These are phyloP conservation scores for Cadophora sp. DNA, from an alignment of 2,329 filamentous ascomycete species.

Conservation along the genomic window DNA sequence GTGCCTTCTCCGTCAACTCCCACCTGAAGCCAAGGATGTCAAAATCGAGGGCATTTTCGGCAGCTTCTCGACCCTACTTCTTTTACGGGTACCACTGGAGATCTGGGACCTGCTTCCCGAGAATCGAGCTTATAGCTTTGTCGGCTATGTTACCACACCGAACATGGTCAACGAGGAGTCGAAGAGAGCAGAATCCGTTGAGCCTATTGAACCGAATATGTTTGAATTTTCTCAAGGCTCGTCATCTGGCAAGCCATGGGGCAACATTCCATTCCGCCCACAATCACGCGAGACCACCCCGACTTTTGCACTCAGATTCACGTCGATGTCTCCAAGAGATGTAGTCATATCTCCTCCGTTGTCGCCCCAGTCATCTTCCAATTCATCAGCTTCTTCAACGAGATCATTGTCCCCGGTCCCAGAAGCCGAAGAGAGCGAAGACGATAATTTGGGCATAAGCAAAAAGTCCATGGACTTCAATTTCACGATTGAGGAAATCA, in stretches of 20 bases:
- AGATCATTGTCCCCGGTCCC: not conserved
- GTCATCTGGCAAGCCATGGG: not conserved
- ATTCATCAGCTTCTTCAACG: not conserved
- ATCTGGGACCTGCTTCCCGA: constrained; percentile 22
- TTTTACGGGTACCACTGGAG: constrained; percentile 17
- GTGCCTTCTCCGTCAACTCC: constrained; percentile 15
- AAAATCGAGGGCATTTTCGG: constrained; percentile 19
- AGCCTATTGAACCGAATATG: not conserved
- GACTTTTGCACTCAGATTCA: not conserved
- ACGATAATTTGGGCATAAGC: no score
- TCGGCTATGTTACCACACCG: constrained; percentile 4
- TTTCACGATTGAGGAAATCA: not conserved
- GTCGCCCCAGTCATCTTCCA: not conserved
- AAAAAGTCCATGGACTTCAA: not conserved
- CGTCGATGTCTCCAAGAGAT: not conserved
- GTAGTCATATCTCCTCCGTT: not conserved
- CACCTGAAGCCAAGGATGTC: constrained; percentile 12
- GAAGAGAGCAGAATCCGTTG: not conserved
- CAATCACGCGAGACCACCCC: not conserved
- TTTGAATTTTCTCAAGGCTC: not conserved
- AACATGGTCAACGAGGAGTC: not conserved
- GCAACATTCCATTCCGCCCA: not conserved
- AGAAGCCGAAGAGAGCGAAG: not conserved
- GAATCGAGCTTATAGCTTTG: constrained; percentile 19
- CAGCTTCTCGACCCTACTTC: constrained; percentile 22